Conservation (phyloP, 257 asterid genomes). For the Mitragyna speciosa region DNA sequence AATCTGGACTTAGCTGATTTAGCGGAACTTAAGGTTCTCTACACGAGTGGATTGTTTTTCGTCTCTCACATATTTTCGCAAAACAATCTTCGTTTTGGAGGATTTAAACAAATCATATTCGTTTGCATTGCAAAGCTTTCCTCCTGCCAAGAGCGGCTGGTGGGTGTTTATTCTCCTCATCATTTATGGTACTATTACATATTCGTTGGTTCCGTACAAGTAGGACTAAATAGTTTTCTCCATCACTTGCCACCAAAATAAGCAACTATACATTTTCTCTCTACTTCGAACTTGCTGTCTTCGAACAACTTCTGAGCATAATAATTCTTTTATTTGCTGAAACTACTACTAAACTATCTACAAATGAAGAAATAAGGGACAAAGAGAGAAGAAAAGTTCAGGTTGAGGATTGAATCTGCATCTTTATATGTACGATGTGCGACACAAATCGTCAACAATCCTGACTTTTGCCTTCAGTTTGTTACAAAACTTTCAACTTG, state of each 20-base stretch:
- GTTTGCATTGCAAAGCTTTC: slow-evolving; percentile 15
- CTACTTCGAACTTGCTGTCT: background rate
- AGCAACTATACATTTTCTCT: background rate
- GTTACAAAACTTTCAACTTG: background rate
- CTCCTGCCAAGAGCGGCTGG: slow-evolving; percentile 31
- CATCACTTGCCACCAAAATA: background rate
- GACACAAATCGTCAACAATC: background rate
- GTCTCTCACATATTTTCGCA: background rate
- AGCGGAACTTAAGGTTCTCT: slow-evolving; percentile 19
- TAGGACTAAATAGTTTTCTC: background rate
- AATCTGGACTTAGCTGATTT: background rate
- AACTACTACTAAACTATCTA: background rate
- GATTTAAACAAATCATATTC: slow-evolving; percentile 2
- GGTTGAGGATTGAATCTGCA: background rate
- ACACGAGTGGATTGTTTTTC: slow-evolving; percentile 18
- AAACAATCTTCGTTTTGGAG: slow-evolving; percentile 3
- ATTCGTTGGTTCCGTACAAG: slow-evolving; percentile 5
- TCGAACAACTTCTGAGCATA: background rate
- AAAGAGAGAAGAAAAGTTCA: background rate
- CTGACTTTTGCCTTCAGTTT: background rate
- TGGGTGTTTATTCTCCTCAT: slow-evolving; percentile 9
- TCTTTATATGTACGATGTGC: background rate
- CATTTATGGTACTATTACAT: background rate
- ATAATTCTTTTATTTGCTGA: background rate
- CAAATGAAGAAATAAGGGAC: background rate